Conservation (phyloP, 108 stramenopile species). For the Fragilaria crotonensis region DNA sequence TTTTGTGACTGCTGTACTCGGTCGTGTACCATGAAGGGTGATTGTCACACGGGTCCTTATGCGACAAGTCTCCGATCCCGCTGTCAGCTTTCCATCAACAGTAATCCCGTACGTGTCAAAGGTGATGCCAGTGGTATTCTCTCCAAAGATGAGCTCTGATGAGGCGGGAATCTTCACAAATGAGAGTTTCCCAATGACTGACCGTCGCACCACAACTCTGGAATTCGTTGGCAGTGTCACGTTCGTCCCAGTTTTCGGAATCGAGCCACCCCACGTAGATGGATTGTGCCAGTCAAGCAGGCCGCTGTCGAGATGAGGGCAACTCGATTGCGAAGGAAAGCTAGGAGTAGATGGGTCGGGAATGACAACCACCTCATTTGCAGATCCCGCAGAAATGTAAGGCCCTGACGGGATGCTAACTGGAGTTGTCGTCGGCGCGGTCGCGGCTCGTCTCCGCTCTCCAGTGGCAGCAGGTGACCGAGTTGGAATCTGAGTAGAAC, state of each 20-base stretch:
- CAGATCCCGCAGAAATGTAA: too few species aligned
- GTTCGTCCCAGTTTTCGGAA: constrained; percentile 2
- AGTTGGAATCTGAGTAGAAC: too few species aligned
- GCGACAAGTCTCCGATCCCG: constrained; percentile 22
- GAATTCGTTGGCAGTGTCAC: constrained; percentile 18
- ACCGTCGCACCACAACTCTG: constrained; percentile 11
- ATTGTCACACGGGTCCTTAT: constrained; percentile 16
- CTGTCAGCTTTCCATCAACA: constrained; percentile 21
- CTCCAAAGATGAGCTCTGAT: constrained; percentile 26
- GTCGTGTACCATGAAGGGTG: constrained; percentile 41
- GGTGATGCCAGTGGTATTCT: constrained; percentile 12
- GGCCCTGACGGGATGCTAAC: too few species aligned
- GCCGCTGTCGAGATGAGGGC: neutral
- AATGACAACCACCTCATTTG: too few species aligned
- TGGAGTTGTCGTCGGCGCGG: too few species aligned
- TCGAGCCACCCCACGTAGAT: neutral
- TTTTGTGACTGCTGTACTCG: constrained; percentile 4
- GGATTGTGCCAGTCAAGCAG: neutral
- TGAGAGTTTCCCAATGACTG: neutral
- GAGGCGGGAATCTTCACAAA: constrained; percentile 22
- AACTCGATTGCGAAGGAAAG: too few species aligned
- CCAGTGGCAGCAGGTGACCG: too few species aligned
- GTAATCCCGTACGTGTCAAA: constrained; percentile 12
- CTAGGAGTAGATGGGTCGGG: too few species aligned
- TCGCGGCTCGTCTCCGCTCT: too few species aligned